These are phyloP conservation scores for Arabis alpina DNA, from an alignment of 345 rosid genomes.

Conservation along the genomic window DNA sequence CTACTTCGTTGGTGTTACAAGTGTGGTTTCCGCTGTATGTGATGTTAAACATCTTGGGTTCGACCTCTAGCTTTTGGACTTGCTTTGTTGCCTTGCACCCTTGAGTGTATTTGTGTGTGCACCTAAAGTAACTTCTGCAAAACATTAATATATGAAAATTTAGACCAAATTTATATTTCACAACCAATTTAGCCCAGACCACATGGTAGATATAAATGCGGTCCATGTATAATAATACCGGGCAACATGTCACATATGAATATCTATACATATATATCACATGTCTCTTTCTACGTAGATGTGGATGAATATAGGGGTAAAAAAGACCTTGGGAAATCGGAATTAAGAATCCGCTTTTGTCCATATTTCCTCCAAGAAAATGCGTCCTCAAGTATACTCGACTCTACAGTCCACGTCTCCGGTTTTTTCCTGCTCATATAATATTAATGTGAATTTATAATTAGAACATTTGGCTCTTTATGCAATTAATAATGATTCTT, in stretches of 20 bases:
- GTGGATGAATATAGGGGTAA: conserved; percentile 1
- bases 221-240: conserved; percentile 13
- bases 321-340: conserved; percentile 69
- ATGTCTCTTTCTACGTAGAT: background rate
- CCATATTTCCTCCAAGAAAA: conserved; percentile 93
- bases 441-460: background rate
- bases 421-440: conserved; percentile 55
- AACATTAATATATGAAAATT: background rate
- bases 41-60: conserved; percentile 51
- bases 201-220: conserved; percentile 32
- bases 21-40: conserved; percentile 71
- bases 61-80: conserved; percentile 65
- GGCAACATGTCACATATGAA: conserved; percentile 27
- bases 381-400: conserved; percentile 54
- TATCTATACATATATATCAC: background rate
- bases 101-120: conserved; percentile 70
- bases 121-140: conserved; percentile 83
- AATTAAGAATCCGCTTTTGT: conserved; percentile 73
- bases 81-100: conserved; percentile 83
- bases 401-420: conserved; percentile 45
- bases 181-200: conserved; percentile 9
- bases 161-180: conserved; percentile 26
- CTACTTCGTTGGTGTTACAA: conserved; percentile 48
- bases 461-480: background rate
- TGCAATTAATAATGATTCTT: conserved; percentile 13